Evolutionary conservation across 148 eudicot species (phyloP), one percentile per base, ranked within the genome.

Genomic region (Agrostemma githago): DNA sequence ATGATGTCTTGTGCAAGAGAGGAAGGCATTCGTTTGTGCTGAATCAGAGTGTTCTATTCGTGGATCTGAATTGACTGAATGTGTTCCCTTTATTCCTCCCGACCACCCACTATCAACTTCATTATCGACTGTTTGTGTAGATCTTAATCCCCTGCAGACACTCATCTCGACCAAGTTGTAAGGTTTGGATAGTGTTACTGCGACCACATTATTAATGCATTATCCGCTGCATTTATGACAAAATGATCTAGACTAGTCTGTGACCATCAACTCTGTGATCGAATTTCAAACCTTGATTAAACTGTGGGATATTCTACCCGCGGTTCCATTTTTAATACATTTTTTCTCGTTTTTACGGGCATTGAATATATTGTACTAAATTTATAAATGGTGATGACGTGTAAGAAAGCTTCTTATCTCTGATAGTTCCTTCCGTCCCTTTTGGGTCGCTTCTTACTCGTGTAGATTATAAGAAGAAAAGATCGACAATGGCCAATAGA

Each of bases 391-490:
- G 34, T 26, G 34, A 26, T 26, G 34, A 26, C 34, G 34, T 26
- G 34, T 26, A 26, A 26, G 34, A 26, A 26, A 26, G 34, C 34
- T 26, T 26, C 34, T 1, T 26, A 26, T 51, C 4, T 42, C 16
- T 77, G 71, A 46, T 64, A 44, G 16, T 10, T 15, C 48, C 51
- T 65, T 66, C 71, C 60, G 17, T 42, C 16, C 68, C 63, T 68
- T 70, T 48, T 79, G 38, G 42, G 21, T 64, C 21, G 48, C 58
- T 34, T 64, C 64, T 15, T 68, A 10, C 44, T 26, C 34, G 8
- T 48, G 39, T 81, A 90, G 92, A 90, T 76, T 81, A 74, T 54
- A 87, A 82, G 80, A 90, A 84, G 78, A 80, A 83, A 78, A 88
- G 75, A 79, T 76, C 68, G 70, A 71, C 70, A 20, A 72, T 76